Evolutionary conservation across 441 rosid species (phyloP).

Genomic region (Sinapis alba): DNA sequence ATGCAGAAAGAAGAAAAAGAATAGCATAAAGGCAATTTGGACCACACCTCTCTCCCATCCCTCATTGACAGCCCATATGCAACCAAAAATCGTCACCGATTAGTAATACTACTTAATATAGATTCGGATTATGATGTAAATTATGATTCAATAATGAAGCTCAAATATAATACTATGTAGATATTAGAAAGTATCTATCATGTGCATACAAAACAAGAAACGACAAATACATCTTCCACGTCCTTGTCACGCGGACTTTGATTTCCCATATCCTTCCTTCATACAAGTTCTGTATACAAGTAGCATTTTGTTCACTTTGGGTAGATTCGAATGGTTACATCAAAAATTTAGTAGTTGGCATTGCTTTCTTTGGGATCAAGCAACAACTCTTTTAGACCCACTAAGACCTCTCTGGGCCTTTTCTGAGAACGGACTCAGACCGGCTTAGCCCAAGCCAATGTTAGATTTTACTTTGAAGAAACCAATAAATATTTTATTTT

Average conservation of each 20-base stretch:
- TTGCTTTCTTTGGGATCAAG: slow-evolving; percentile 4
- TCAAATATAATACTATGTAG: not conserved
- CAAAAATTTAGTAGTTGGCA: slow-evolving; percentile 25
- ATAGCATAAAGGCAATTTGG: not conserved
- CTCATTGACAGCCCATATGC: slow-evolving; percentile 20
- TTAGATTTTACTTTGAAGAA: not conserved
- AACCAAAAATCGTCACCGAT: slow-evolving; percentile 18
- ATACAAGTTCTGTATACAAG: slow-evolving; percentile 8
- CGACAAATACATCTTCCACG: slow-evolving; percentile 28
- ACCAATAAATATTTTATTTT: too few species aligned
- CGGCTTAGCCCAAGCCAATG: not conserved
- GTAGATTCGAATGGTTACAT: slow-evolving; percentile 9
- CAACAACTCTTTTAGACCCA: slow-evolving; percentile 20
- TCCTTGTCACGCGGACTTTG: slow-evolving; percentile 29
- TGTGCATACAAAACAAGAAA: slow-evolving; percentile 29
- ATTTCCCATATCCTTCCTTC: slow-evolving; percentile 12
- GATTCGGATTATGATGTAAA: slow-evolving; percentile 15
- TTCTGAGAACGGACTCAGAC: not conserved
- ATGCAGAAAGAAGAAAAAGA: not conserved
- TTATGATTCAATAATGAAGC: slow-evolving; percentile 18
- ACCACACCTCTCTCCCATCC: slow-evolving; percentile 25
- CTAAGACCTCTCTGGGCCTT: not conserved
- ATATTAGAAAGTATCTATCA: not conserved
- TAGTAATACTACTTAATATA: not conserved
- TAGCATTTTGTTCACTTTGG: not conserved